Evolutionary conservation across 2,329 filamentous ascomycete genomes (phyloP), one percentile per base, ranked within the genome.

Genomic region (Talaromyces rugulosus): DNA sequence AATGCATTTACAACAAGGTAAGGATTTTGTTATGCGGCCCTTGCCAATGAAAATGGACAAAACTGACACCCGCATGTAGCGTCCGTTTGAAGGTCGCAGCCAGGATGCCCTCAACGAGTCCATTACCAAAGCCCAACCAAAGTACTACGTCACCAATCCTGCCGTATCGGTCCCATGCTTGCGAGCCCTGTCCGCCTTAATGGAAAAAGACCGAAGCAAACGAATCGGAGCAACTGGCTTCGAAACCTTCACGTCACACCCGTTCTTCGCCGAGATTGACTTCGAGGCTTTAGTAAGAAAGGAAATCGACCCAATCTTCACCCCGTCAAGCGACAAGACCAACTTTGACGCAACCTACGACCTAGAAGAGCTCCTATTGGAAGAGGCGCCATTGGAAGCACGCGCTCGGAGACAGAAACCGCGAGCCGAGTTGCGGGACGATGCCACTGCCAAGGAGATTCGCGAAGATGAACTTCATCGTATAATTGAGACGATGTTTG

Each of bases 311-410:
- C 95, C 95, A 0, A 87, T 98, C 3, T 99, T 99, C 74, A 85
- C 90, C 23, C 95, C 95, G 0, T 96, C 94, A 0, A 93, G 92
- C 61, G 95, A 98, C 56, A 99, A 99, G 83, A 98, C 95, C 3
- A 99, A 99, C 74, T 99, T 99, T 68, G 95, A 99, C 76, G 95
- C 95, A 4, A 99, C 95, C 0, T 98, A 99, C 73, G 95, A 99
- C 75, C 80, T 99, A 57, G 95, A 99, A 73, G 95, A 99, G 75
- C 77, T 99, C 23, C 79, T 99, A 1, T 78, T 99, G 52, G 95
- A 99, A 76, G 95, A 99, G 74, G 95, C 95, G 12, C 95, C 95
- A 0, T 80, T 99, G 5, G 95, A 99, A 76, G 95, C 95, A 60
- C 85, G 95, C 70, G 92, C 95, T 57, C 86, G 95, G 68, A 88